A percentile compares a stretch with the other conserved stretches of the same genome.
Evolutionary conservation across 2,329 filamentous ascomycete genomes (phyloP).

Genomic region (Aspergillus carbonarius): DNA sequence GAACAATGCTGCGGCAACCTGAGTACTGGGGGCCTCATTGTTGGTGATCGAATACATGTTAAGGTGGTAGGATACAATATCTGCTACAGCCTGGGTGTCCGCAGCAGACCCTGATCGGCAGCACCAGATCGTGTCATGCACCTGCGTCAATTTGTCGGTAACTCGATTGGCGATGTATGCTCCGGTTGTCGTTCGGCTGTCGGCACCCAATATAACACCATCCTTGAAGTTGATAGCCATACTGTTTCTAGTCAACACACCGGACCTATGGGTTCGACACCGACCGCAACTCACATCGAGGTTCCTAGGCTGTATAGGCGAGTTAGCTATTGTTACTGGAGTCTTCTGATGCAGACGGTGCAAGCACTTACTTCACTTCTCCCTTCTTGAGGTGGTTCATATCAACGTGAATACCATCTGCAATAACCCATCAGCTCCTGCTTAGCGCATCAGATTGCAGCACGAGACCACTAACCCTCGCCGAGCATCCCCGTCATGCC

Average conservation of each 20-base stretch:
- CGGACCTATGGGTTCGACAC: background rate
- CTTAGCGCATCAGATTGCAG: background rate
- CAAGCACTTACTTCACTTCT: constrained; percentile 83
- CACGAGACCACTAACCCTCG: constrained; percentile 38
- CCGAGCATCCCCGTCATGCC: constrained; percentile 45
- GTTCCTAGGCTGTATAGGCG: constrained; percentile 73
- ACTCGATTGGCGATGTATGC: constrained; percentile 99
- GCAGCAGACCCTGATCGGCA: constrained; percentile 96
- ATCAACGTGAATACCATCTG: constrained; percentile 98
- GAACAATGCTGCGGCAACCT: constrained; percentile 92
- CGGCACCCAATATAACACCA: constrained; percentile 93
- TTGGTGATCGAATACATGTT: constrained; percentile 89
- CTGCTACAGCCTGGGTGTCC: constrained; percentile 95
- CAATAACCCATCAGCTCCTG: constrained; percentile 18
- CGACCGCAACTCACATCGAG: constrained; percentile 71
- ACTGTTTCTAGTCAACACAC: constrained; percentile 49
- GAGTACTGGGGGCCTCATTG: constrained; percentile 85
- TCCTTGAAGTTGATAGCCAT: constrained; percentile 99
- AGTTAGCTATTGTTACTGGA: constrained; percentile 30
- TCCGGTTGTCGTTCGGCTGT: constrained; percentile 95
- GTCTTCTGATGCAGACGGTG: background rate
- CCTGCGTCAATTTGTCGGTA: constrained; percentile 97
- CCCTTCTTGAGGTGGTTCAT: constrained; percentile 99
- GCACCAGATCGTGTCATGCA: constrained; percentile 99
- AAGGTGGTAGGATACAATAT: constrained; percentile 96